phyloP scores from a whole-genome alignment of 768 basidiomycete genomes.

The Galerina sulciceps region DNA sequence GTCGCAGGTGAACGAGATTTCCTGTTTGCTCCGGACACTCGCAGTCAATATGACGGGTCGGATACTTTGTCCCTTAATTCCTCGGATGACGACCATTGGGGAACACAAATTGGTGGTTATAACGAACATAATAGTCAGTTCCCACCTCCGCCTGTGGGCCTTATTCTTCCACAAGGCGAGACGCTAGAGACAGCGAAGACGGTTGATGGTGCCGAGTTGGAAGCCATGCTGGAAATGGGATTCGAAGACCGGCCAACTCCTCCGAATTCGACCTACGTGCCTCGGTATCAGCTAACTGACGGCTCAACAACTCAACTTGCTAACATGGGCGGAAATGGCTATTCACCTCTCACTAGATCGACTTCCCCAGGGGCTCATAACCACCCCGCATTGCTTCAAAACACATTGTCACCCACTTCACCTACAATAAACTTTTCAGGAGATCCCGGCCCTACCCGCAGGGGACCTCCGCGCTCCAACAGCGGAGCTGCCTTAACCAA shows the following conservation, averaged over 20 bases:
- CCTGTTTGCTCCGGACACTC: constrained; percentile 59
- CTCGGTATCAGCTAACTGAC: constrained; percentile 70
- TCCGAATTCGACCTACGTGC: constrained; percentile 43
- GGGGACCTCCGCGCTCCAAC: constrained; percentile 7
- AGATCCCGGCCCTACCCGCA: constrained; percentile 17
- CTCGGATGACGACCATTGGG: constrained; percentile 96
- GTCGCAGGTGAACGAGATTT: constrained; percentile 64
- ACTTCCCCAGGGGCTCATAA: constrained; percentile 41
- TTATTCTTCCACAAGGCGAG: constrained; percentile 48
- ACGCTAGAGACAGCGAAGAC: constrained; percentile 44
- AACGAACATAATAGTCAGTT: constrained; percentile 83
- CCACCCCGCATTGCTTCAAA: constrained; percentile 29
- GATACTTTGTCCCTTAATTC: constrained; percentile 83
- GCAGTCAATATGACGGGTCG: constrained; percentile 75
- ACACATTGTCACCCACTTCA: constrained; percentile 44
- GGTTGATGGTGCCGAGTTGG: constrained; percentile 77
- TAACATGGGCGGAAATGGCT: constrained; percentile 52
- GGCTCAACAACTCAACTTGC: constrained; percentile 48
- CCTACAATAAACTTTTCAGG: constrained; percentile 34
- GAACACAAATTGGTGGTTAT: constrained; percentile 92
- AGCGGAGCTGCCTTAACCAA: constrained; percentile 18
- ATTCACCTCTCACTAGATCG: constrained; percentile 58
- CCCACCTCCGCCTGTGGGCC: constrained; percentile 84
- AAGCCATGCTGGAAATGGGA: constrained; percentile 90
- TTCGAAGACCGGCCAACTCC: constrained; percentile 78